Base-by-base conservation (phyloP, 257 asterid genomes). In the Ehretia macrophylla region DNA sequence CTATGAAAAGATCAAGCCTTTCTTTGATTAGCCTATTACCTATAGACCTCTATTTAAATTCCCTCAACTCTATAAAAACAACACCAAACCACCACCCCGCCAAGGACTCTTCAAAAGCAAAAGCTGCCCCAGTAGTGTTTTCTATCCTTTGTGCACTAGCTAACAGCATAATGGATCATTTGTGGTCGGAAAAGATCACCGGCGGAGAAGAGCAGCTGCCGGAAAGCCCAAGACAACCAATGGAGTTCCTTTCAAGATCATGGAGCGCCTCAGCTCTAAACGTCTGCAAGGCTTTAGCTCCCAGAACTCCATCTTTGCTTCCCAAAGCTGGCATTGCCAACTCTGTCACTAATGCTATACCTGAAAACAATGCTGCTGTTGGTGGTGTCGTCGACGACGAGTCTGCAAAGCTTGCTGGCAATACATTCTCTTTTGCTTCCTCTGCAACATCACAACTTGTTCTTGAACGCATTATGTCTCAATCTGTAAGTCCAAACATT, bases 391-490 rank as follows among this genome's bases (percentile, higher is more conserved):
- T 79, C 54, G 90, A 81, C 8, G 83, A 79, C 6, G 82, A 73
- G 8, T 57, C 82, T 8, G 77, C 92, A 0, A 86, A 83, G 69
- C 87, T 93, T 32, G 75, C 96, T 0, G 96, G 99, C 1, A 87
- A 89, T 56, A 83, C 96, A 0, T 93, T 93, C 73, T 85, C 96
- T 1, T 93, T 93, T 14, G 97, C 97, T 66, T 93, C 97, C 32
- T 81, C 97, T 0, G 90, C 96, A 0, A 93, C 99, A 64, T 93
- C 96, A n/a, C 99, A 93, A 70, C 97, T 93, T 2, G 88, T 89
- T 27, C 94, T 93, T 18, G 97, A 93, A 69, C 95, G 99, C 21
- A 93, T 93, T 49, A 93, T 93, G 97, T 84, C 97, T 55, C 99
- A 89, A 56, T 87, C 99, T 0, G 99, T 93, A 48, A 67, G 99